Percentiles rank a stretch among this genome's conserved stretches.
These are phyloP conservation scores for Exophiala bonariae DNA, from an alignment of 2,329 filamentous ascomycete species.

Conservation along the genomic window DNA sequence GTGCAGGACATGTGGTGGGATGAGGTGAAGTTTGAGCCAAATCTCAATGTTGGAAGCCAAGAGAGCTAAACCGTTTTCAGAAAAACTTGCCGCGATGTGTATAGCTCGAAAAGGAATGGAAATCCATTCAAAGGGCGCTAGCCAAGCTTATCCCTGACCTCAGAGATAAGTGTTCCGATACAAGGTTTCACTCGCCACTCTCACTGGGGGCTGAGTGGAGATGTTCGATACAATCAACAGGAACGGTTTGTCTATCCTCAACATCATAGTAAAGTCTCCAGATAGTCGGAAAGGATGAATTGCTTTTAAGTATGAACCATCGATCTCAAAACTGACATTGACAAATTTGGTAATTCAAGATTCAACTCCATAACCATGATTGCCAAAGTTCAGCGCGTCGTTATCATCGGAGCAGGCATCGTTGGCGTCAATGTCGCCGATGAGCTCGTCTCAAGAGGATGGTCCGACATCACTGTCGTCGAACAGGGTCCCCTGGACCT, in stretches of 20 bases:
- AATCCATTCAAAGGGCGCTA: slow-evolving; percentile 1
- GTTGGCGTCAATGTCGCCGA: slow-evolving; percentile 65
- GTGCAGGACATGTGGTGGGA: no score
- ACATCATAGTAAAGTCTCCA: no score
- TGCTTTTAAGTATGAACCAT: no score
- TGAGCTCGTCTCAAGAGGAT: slow-evolving; percentile 63
- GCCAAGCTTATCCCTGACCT: neutral
- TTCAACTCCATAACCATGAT: slow-evolving; percentile 29
- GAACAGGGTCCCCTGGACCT: slow-evolving; percentile 64
- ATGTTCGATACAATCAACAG: slow-evolving; percentile 1
- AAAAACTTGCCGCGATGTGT: no score
- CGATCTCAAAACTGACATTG: no score
- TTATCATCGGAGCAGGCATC: slow-evolving; percentile 65
- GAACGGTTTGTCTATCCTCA: slow-evolving; percentile 1
- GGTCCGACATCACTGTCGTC: slow-evolving; percentile 63
- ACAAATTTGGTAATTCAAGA: neutral
- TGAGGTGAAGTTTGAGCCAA: no score
- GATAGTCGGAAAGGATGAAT: neutral
- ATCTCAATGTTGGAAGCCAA: no score
- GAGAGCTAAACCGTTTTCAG: no score
- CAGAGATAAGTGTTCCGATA: no score
- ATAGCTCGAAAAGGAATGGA: neutral
- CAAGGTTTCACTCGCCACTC: no score
- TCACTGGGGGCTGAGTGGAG: neutral
- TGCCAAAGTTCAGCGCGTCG: slow-evolving; percentile 45